Percentiles rank a stretch among this genome's conserved stretches.
Evolutionary conservation across 129 eudicot species (phyloP).

Genomic region (Daucus carota): DH1_v3.0 NC_030384.2:49045001-49045500

Average conservation of each 20-base stretch:
- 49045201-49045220: slow-evolving; percentile 96
- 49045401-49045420: background rate
- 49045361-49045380: background rate
- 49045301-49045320: background rate
- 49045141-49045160: background rate
- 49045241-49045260: slow-evolving; percentile 80
- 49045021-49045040: slow-evolving; percentile 61
- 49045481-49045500: background rate
- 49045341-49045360: background rate
- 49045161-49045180: background rate
- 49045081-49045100: background rate
- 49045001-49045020: background rate
- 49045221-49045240: slow-evolving; percentile 84
- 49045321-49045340: background rate
- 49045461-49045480: background rate
- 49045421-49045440: background rate
- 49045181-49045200: background rate
- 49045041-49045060: slow-evolving; percentile 87
- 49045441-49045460: background rate
- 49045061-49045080: slow-evolving; percentile 49
- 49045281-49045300: slow-evolving; percentile 68
- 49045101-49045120: background rate
- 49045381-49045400: background rate
- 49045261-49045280: slow-evolving; percentile 81
- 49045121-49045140: background rate